Evolutionary conservation across 2,329 filamentous ascomycete genomes (phyloP).

Genomic region (Ceratocystis ficicola): DNA sequence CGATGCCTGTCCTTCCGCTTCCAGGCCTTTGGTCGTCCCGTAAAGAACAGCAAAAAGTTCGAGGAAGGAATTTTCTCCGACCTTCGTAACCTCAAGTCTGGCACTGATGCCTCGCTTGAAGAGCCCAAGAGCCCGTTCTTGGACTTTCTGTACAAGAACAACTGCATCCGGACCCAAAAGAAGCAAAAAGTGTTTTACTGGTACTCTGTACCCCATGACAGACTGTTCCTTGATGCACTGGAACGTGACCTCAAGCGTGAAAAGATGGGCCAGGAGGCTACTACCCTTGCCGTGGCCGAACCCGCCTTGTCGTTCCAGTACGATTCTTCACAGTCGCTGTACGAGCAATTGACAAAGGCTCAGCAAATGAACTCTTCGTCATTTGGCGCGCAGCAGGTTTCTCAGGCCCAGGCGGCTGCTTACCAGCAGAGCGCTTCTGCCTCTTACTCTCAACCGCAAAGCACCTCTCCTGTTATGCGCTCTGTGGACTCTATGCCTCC

Average conservation of each 20-base stretch:
- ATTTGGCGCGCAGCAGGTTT: constrained; percentile 64
- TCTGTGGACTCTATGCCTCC: constrained; percentile 90
- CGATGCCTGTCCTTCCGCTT: constrained; percentile 96
- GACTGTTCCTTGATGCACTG: constrained; percentile 90
- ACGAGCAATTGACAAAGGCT: constrained; percentile 97
- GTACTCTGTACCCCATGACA: constrained; percentile 97
- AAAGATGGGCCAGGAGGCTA: constrained; percentile 98
- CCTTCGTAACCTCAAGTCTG: constrained; percentile 92
- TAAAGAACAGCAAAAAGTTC: constrained; percentile 99
- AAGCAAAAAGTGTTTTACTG: constrained; percentile 99
- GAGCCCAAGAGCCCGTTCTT: constrained; percentile 98
- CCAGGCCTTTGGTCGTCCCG: constrained; percentile 93
- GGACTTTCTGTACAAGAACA: constrained; percentile 99
- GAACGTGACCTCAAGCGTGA: constrained; percentile 97
- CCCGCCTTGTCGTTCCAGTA: constrained; percentile 97
- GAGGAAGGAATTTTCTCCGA: constrained; percentile 99
- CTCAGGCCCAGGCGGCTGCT: constrained; percentile 29
- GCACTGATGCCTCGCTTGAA: constrained; percentile 93
- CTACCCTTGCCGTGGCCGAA: constrained; percentile 91
- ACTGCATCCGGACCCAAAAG: constrained; percentile 99
- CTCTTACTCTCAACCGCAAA: constrained; percentile 61
- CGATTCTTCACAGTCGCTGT: constrained; percentile 96
- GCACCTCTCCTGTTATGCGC: constrained; percentile 78
- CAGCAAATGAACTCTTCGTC: constrained; percentile 98
- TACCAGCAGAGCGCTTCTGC: constrained; percentile 10